Evolutionary conservation across 1,139 yeast species (phyloP), one percentile per base, ranked within the genome.

Genomic region (Pichia sorboxylosa): DNA sequence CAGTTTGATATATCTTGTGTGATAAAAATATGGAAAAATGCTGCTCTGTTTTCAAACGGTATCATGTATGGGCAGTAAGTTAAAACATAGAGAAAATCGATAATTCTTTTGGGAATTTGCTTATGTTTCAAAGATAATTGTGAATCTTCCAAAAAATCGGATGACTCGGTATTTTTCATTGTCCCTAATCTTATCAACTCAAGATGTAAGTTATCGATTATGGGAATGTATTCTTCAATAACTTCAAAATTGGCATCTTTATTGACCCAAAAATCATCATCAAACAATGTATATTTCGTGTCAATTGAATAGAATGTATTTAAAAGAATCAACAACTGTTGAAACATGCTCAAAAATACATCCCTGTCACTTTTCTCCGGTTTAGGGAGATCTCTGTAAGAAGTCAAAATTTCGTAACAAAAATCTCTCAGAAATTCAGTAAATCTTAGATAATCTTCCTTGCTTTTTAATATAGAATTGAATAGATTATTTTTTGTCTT

Each of bases 61-160:
- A 87, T 63, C 55, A 84, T 78, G 49, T 81, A 87, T 1, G 98
- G 96, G 3, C 76, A 60, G 33, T 71, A 67, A 3, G 69, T 63
- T 26, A 83, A 62, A 1, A 85, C 59, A 33, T 44, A 33, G 4
- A 46, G 23, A 21, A 36, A 36, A 18, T 48, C 73, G 69, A 29
- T 70, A 41, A 40, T 39, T 13, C 33, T 42, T 27, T 37, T 41
- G 50, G 61, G 28, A 52, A 48, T 32, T 10, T 29, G 31, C 27
- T 28, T 39, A 20, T 28, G 24, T 17, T 21, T n/a, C 7, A 4
- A 13, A 5, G 21, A 7, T 5, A 32, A 19, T 16, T 26, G 29
- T 13, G 40, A 30, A 14, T 27, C 26, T 26, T 20, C 19, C 17
- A 35, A 21, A 19, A 31, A 33, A 14, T 30, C 32, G 3, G 24